These are phyloP conservation scores for Hyaloscypha variabilis DNA, from an alignment of 495 filamentous ascomycete species.

Conservation along the genomic window DNA sequence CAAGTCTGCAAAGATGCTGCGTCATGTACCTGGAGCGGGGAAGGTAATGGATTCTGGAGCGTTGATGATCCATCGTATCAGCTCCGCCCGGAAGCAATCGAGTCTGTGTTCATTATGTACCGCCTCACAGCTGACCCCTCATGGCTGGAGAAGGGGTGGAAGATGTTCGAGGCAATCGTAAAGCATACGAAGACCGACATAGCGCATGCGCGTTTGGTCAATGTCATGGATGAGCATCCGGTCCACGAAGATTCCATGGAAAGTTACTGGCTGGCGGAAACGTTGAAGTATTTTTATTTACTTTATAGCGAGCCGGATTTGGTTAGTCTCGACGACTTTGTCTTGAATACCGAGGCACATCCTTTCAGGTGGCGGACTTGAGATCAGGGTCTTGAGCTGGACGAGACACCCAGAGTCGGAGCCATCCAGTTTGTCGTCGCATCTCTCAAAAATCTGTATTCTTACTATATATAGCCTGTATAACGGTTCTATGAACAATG, in stretches of 20 bases:
- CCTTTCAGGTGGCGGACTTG: slow-evolving; percentile 47
- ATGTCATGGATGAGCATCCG: slow-evolving; percentile 35
- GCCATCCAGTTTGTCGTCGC: too few relatives aligned
- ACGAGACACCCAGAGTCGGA: too few relatives aligned
- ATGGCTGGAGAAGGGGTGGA: slow-evolving; percentile 58
- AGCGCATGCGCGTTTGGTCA: slow-evolving; percentile 43
- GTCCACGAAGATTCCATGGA: slow-evolving; percentile 51
- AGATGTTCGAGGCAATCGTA: slow-evolving; percentile 53
- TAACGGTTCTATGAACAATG: too few relatives aligned
- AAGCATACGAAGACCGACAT: slow-evolving; percentile 45
- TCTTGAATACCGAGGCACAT: slow-evolving; percentile 77
- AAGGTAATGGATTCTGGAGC: slow-evolving; percentile 51
- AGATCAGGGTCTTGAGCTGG: too few relatives aligned
- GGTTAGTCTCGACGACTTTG: slow-evolving; percentile 58
- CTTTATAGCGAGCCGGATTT: slow-evolving; percentile 73
- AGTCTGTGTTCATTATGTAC: slow-evolving; percentile 64
- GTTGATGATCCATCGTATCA: slow-evolving; percentile 42
- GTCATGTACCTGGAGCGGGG: slow-evolving; percentile 74
- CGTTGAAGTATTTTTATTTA: slow-evolving; percentile 92
- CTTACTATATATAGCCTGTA: too few relatives aligned
- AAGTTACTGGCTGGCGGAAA: slow-evolving; percentile 74
- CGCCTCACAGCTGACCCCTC: slow-evolving; percentile 56
- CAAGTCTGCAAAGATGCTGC: slow-evolving; percentile 64
- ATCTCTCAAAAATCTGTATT: too few relatives aligned
- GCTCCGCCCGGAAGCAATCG: slow-evolving; percentile 53